Conservation (phyloP, 2,329 filamentous ascomycete species). For the Talaromyces sp. region DNA sequence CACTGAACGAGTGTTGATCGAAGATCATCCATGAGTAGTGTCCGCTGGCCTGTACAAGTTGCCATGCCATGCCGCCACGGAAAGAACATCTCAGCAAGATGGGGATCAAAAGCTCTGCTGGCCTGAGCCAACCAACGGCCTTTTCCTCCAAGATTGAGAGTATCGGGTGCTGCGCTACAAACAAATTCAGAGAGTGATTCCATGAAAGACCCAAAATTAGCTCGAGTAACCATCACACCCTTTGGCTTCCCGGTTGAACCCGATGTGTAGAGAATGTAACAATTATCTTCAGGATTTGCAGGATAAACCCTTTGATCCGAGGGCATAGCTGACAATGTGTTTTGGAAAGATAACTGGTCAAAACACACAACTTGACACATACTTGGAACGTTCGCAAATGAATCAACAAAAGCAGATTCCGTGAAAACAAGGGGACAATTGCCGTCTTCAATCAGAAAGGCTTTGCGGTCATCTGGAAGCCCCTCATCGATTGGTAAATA, state of each 20-base stretch:
- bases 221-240: slow-evolving; percentile 58
- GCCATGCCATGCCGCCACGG: slow-evolving; percentile 25
- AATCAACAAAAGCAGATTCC: slow-evolving; percentile 13
- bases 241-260: slow-evolving; percentile 49
- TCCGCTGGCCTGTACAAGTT: slow-evolving; percentile 19
- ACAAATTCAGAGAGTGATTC: slow-evolving; percentile 24
- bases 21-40: slow-evolving; percentile 24
- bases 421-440: slow-evolving; percentile 25
- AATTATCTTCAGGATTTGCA: slow-evolving; percentile 23
- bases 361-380: slow-evolving; percentile 18
- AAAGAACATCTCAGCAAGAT: slow-evolving; percentile 26
- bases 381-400: slow-evolving; percentile 15
- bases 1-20: slow-evolving; percentile 20
- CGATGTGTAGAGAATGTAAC: slow-evolving; percentile 58
- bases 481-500: slow-evolving; percentile 31
- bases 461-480: slow-evolving; percentile 24
- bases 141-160: slow-evolving; percentile 17
- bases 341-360: slow-evolving; percentile 16
- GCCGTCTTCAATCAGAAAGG: slow-evolving; percentile 24
- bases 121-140: slow-evolving; percentile 30
- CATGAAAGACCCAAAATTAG: slow-evolving; percentile 23
- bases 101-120: slow-evolving; percentile 28
- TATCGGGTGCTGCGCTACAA: slow-evolving; percentile 18
- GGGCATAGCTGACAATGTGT: slow-evolving; percentile 14
- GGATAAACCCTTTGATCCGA: slow-evolving; percentile 13